phyloP scores from a whole-genome alignment of 495 filamentous ascomycete species.

The Parachaetomium inaequale region DNA sequence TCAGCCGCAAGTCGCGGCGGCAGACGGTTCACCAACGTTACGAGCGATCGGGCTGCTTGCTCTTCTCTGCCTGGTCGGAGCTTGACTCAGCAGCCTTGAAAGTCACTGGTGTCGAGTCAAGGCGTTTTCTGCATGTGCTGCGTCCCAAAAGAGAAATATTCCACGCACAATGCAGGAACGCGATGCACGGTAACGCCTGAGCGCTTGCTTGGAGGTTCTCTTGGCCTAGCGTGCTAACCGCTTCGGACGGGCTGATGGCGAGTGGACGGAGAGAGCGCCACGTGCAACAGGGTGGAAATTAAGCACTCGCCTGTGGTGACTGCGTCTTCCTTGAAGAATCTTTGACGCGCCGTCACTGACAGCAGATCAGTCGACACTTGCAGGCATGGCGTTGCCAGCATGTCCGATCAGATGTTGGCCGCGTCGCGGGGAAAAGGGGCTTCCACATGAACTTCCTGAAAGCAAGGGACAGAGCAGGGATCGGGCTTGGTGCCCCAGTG shows the following conservation, averaged over 20 bases:
- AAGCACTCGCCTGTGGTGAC: neutral
- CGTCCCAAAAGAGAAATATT: constrained; percentile 6
- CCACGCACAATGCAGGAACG: constrained; percentile 7
- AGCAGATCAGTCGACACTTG: neutral
- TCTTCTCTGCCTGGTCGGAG: neutral
- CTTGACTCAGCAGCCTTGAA: constrained; percentile 5
- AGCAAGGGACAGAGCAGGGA: neutral
- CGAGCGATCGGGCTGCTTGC: constrained; percentile 10
- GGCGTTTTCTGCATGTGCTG: constrained; percentile 9
- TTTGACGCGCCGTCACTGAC: neutral
- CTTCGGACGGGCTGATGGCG: constrained; percentile 16
- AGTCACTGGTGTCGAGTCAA: constrained; percentile 1
- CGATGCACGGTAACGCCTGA: constrained; percentile 6
- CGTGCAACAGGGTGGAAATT: constrained; percentile 12
- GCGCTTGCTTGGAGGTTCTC: constrained; percentile 13
- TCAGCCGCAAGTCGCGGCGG: constrained; percentile 5
- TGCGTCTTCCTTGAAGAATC: constrained; percentile 4
- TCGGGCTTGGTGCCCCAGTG: neutral
- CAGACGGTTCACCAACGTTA: neutral
- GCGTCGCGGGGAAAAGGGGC: neutral
- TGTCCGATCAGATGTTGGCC: neutral
- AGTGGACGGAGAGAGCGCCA: constrained; percentile 12
- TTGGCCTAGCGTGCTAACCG: constrained; percentile 14
- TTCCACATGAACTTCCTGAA: neutral
- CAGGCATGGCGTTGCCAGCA: neutral